phyloP scores from a whole-genome alignment of 495 filamentous ascomycete genomes.

The Penicillium egyptiacum region DNA sequence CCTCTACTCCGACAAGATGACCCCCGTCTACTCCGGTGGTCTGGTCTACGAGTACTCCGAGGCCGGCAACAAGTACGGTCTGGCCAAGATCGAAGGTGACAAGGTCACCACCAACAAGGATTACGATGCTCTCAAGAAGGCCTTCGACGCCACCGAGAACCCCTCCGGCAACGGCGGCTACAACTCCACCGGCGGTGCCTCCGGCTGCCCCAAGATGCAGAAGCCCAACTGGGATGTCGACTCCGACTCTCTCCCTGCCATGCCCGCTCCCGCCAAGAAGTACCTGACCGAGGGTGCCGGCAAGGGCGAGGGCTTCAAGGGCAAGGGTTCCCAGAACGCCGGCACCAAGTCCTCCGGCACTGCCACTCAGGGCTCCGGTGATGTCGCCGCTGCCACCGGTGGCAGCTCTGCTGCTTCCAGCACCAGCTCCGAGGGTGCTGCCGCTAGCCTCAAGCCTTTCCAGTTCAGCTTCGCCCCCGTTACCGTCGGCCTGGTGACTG shows the following conservation, averaged over 20 bases:
- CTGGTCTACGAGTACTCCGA: slow-evolving; percentile 94
- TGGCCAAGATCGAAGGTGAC: slow-evolving; percentile 65
- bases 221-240: slow-evolving; percentile 74
- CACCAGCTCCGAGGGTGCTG: slow-evolving; percentile 44
- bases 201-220: slow-evolving; percentile 62
- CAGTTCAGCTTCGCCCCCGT: slow-evolving; percentile 55
- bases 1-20: slow-evolving; percentile 85
- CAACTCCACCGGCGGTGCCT: slow-evolving; percentile 63
- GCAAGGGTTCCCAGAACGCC: slow-evolving; percentile 69
- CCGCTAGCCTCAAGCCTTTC: slow-evolving; percentile 44
- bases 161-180: slow-evolving; percentile 77
- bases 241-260: slow-evolving; percentile 65
- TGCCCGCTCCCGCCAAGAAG: slow-evolving; percentile 66
- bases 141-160: slow-evolving; percentile 59
- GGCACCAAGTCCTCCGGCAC: slow-evolving; percentile 61
- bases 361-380: slow-evolving; percentile 63
- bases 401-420: slow-evolving; percentile 30
- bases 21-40: slow-evolving; percentile 88
- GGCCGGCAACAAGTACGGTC: slow-evolving; percentile 73
- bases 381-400: slow-evolving; percentile 35
- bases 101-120: slow-evolving; percentile 58
- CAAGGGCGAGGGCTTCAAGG: slow-evolving; percentile 66
- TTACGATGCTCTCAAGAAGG: slow-evolving; percentile 65
- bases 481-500: slow-evolving; percentile 52
- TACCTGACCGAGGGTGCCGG: slow-evolving; percentile 76